Evolutionary conservation across 768 basidiomycete genomes (phyloP), one percentile per base, ranked within the genome.

Genomic region (Scleroderma bovista): DNA sequence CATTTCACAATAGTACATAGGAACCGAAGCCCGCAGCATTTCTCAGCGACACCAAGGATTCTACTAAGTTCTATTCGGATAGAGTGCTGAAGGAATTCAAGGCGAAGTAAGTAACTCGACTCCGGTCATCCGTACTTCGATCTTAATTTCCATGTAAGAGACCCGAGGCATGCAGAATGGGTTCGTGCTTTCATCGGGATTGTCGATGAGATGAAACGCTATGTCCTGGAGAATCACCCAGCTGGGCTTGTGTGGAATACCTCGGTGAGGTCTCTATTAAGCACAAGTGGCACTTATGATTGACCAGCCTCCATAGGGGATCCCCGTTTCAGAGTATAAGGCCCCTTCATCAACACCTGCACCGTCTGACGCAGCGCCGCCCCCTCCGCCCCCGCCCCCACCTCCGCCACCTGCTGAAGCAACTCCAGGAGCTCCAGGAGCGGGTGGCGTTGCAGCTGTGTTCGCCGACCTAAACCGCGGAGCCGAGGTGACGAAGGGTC

Each of bases 381-480:
- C 81, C 0, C 77, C 83, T 0, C 75, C 84, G 0, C 79, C 83
- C 0, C 79, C 83, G 0, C 72, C 82, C 0, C 74, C 82, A 1
- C 74, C 83, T 1, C 71, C 81, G 4, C 68, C 79, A 17, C 60
- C 75, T 38, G 58, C 67, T 6, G 66, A 69, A 62, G 13, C 65
- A 72, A 2, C 68, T 72, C 15, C 71, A 76, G 7, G 68, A 68
- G 2, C 70, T 78, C 68, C 75, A 3, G 51, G 76, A 3, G 57
- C 64, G 1, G 80, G 80, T 2, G 84, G 86, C 12, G 76, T 78
- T 15, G 81, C 82, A 11, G 88, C 88, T 4, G 88, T 99, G 22
- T 94, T 99, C 49, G 91, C 93, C 2, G 80, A 92, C 48, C 71
- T 99, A 41, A 97, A 97, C 62, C 79, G 86, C 37, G 94, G 95